Percentiles rank a stretch among this genome's conserved stretches.
Evolutionary conservation across 768 basidiomycete species (phyloP).

Genomic region (Xanthoconium stramineum): DNA sequence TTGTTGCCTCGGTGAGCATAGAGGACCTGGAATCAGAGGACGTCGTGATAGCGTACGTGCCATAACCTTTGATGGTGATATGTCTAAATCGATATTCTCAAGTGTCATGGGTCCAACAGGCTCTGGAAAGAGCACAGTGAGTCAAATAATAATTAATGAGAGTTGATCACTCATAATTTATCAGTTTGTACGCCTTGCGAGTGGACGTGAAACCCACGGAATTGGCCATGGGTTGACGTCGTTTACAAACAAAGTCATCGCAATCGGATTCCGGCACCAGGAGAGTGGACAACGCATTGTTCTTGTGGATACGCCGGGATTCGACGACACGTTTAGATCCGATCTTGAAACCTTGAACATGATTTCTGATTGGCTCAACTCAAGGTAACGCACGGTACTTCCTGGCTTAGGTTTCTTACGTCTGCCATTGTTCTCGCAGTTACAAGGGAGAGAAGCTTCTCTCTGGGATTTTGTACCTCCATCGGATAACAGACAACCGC

Average conservation of each 20-base stretch:
- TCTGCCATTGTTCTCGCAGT: no score
- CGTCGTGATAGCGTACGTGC: slow-evolving; percentile 17
- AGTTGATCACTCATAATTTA: neutral
- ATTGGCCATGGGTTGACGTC: slow-evolving; percentile 11
- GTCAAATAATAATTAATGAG: neutral
- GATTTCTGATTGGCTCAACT: slow-evolving; percentile 16
- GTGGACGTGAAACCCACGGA: neutral
- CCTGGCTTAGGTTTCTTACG: no score
- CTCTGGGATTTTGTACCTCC: no score
- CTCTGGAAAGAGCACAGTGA: slow-evolving; percentile 13
- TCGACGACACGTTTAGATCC: slow-evolving; percentile 18
- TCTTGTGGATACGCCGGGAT: slow-evolving; percentile 26
- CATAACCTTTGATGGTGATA: neutral
- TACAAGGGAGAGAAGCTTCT: no score
- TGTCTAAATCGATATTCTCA: neutral
- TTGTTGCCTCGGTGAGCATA: neutral
- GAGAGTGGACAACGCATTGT: slow-evolving; percentile 3
- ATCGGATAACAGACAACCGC: no score
- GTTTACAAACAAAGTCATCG: slow-evolving; percentile 4
- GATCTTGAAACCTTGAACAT: slow-evolving; percentile 10
- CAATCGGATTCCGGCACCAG: slow-evolving; percentile 4
- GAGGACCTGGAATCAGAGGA: neutral
- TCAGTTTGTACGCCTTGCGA: slow-evolving; percentile 13
- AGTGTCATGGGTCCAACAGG: slow-evolving; percentile 1
- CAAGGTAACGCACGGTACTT: slow-evolving; percentile 1